Evolutionary conservation across 352 stramenopile genomes (phyloP), one percentile per base, ranked within the genome.

Genomic region (Phytophthora fragariaefolia): DNA sequence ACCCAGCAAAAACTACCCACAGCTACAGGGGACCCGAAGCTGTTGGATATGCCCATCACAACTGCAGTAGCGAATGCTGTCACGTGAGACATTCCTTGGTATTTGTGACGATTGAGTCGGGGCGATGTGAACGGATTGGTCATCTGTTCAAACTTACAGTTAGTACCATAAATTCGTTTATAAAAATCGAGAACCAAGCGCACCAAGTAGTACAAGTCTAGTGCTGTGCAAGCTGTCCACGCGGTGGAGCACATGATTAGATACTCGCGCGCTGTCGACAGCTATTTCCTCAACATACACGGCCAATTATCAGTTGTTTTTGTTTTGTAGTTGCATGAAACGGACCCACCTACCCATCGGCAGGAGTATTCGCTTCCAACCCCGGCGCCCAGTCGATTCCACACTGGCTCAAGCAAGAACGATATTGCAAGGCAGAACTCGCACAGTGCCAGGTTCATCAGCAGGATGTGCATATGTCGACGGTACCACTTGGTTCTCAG

Each of bases 51-150:
- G 6, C 61, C 69, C 77, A 89, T 88, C 67, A 88, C 74, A 18
- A 82, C 52, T 1, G 77, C 77, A 34, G 69, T 77, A 1, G 74
- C 2, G 8, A 73, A 60, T 52, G 80, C 82, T 6, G 75, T 56
- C 3, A 70, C 26, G 48, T 91, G 82, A 9, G 73, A 64, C 23
- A 89, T 78, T 22, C 81, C 53, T 17, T 86, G 80, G 64, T 93
- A 93, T 47, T 87, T 89, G 52, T 77, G 66, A 1, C 85, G 80
- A 54, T 93, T 93, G 24, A 86, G 54, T 6, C 83, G 71, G 7
- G 85, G 85, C 3, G 85, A 91, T n/a, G 85, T 93, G 71, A 91
- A 93, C 20, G 85, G 85, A 57, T 93, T 83, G 17, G 83, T 93
- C 78, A 93, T 89, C 81, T 90, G 7, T 6, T 36, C 20, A 64